These are phyloP conservation scores for Tausonia pullulans DNA, from an alignment of 1,284 basidiomycete genomes.

Conservation along the genomic window DNA sequence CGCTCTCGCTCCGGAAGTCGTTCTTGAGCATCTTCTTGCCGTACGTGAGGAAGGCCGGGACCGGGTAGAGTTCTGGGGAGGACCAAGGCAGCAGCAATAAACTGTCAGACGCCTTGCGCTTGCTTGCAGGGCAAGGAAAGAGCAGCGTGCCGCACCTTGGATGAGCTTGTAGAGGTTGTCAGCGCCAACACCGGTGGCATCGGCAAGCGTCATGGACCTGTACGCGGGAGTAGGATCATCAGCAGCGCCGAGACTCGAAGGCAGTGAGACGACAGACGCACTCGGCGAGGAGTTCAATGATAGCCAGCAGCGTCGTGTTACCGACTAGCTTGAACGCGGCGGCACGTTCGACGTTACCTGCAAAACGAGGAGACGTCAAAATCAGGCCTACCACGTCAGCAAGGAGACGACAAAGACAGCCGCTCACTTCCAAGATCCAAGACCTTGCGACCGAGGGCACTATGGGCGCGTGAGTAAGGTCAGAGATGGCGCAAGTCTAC, in stretches of 20 bases:
- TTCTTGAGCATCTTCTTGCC: constrained; percentile 28
- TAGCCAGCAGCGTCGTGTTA: constrained; percentile 27
- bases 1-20: constrained; percentile 43
- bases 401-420: not conserved
- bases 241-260: not conserved
- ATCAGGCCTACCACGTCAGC: constrained; percentile 33
- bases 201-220: constrained; percentile 10
- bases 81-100: not conserved
- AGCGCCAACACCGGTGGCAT: constrained; percentile 13
- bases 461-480: too few species aligned
- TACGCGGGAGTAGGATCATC: not conserved
- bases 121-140: constrained; percentile 5
- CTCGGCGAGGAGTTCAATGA: constrained; percentile 29
- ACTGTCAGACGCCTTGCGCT: not conserved
- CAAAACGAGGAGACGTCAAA: constrained; percentile 40
- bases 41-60: constrained; percentile 27
- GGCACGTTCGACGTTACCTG: constrained; percentile 59
- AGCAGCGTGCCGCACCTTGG: not conserved
- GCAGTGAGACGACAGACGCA: constrained; percentile 8
- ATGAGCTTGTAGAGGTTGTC: constrained; percentile 17
- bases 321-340: constrained; percentile 29
- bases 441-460: constrained; percentile 57
- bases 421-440: constrained; percentile 37
- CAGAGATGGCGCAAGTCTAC: too few species aligned
- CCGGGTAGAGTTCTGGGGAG: constrained; percentile 25